These are phyloP conservation scores for Gynostemma pentaphyllum DNA, from an alignment of 306 rosid genomes.

Conservation along the genomic window DNA sequence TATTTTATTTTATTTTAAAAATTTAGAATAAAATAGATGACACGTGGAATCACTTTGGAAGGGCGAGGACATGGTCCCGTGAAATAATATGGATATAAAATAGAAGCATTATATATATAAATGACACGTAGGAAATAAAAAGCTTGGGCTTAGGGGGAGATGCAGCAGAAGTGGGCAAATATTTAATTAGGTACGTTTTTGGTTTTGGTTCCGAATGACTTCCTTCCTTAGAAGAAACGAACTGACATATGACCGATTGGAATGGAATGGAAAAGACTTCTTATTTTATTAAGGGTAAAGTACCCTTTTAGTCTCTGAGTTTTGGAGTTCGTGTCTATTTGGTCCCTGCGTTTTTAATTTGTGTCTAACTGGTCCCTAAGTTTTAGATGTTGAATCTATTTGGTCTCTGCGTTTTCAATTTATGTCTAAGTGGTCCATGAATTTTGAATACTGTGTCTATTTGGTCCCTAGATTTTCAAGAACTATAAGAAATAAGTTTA, in stretches of 20 bases:
- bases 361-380: no score
- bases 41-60: background rate
- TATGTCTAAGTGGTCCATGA: no score
- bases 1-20: background rate
- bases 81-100: slow-evolving; percentile 1
- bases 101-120: background rate
- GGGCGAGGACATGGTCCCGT: background rate
- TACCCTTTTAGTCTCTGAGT: no score
- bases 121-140: background rate
- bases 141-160: background rate
- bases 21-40: background rate
- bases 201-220: background rate
- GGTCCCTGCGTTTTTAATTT: no score
- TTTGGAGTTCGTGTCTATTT: no score
- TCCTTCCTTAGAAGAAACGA: background rate
- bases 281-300: no score
- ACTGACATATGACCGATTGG: background rate
- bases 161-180: background rate
- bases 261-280: background rate
- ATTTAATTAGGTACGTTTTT: background rate
- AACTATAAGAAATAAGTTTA: no score
- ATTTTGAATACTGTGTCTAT: no score
- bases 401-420: no score
- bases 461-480: no score
- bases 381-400: no score